Evolutionary conservation across 176 grass and related monocot species (phyloP).

Genomic region (Cenchrus americanus): DNA sequence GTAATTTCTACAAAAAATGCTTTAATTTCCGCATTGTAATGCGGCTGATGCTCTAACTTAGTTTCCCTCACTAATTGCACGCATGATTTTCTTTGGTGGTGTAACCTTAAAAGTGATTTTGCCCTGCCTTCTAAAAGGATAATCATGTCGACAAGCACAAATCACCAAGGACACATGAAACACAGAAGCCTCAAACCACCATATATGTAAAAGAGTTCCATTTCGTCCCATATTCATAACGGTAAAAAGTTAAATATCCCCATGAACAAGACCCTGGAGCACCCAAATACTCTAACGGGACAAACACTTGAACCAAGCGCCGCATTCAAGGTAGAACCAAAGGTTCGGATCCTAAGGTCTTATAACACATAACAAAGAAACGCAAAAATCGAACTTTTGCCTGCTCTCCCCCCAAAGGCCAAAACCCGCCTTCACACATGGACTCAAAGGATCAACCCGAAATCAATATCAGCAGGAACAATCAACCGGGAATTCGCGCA

Average conservation of each 20-base stretch:
- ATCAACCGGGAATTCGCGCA: background rate
- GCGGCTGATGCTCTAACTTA: background rate
- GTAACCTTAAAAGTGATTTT: background rate
- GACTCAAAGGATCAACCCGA: background rate
- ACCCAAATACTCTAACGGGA: background rate
- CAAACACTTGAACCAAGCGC: background rate
- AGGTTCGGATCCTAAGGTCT: background rate
- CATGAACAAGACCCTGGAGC: background rate
- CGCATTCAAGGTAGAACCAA: background rate
- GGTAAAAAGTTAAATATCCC: too few species aligned
- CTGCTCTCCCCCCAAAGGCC: background rate
- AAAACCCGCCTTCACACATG: background rate
- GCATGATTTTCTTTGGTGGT: background rate
- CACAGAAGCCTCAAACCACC: background rate
- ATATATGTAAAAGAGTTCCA: background rate
- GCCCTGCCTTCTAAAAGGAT: background rate
- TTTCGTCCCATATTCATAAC: background rate
- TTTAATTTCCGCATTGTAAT: background rate
- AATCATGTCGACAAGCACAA: background rate
- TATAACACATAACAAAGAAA: background rate
- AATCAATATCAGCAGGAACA: background rate
- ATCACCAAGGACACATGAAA: background rate
- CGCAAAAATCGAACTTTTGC: background rate
- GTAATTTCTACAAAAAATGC: background rate
- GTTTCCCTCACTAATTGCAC: background rate